A percentile compares a stretch with the other conserved stretches of the same genome.
Evolutionary conservation across 306 rosid genomes (phyloP).

Genomic region (Prunus padus): DNA sequence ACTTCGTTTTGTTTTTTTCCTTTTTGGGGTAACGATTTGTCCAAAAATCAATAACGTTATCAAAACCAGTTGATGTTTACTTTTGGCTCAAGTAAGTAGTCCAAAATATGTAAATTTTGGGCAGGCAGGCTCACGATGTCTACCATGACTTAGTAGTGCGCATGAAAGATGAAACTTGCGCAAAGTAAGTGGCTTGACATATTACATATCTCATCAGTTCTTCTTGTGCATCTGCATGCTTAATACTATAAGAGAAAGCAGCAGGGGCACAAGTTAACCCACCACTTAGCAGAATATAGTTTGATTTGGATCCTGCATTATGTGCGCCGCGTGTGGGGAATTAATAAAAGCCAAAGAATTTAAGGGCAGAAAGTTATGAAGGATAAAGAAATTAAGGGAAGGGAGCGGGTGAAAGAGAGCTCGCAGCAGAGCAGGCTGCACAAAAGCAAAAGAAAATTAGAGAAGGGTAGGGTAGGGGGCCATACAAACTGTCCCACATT

Average conservation of each 20-base stretch:
- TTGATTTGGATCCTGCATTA: slow-evolving; percentile 2
- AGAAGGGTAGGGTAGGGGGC: background rate
- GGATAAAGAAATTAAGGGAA: background rate
- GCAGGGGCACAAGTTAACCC: no score
- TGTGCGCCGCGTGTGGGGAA: background rate
- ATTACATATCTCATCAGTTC: background rate
- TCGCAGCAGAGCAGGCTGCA: slow-evolving; percentile 5
- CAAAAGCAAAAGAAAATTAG: slow-evolving; percentile 26
- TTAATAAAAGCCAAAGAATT: background rate
- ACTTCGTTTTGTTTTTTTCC: no score
- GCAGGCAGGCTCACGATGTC: slow-evolving; percentile 1
- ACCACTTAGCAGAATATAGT: background rate
- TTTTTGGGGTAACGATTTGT: background rate
- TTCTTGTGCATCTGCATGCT: no score
- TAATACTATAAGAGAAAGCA: no score
- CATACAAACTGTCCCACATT: slow-evolving; percentile 45
- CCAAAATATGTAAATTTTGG: background rate
- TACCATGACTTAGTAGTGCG: background rate
- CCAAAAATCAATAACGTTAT: background rate
- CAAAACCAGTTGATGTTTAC: background rate
- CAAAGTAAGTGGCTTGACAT: background rate
- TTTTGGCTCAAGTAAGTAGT: background rate
- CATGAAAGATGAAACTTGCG: background rate
- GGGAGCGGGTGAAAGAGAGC: slow-evolving; percentile 1
- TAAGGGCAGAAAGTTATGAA: background rate